Conservation (phyloP, 1,284 basidiomycete genomes). For the Leccinum insigne region DNA sequence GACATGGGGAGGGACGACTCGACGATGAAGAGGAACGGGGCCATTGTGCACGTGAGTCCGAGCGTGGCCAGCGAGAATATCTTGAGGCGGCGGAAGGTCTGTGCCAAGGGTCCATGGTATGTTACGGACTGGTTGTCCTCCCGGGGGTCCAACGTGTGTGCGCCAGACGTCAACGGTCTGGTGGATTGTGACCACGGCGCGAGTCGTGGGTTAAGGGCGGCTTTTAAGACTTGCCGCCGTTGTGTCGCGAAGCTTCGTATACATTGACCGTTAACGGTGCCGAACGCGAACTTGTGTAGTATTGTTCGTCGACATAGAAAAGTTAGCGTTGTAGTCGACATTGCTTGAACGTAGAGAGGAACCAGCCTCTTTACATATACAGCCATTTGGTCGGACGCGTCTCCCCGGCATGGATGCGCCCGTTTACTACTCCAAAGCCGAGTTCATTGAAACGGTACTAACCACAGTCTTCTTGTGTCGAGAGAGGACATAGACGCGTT, state of each 20-base stretch:
- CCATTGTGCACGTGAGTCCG: conserved; percentile 64
- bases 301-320: conserved; percentile 16
- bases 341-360: neutral
- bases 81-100: conserved; percentile 77
- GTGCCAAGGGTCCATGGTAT: conserved; percentile 66
- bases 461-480: neutral
- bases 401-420: conserved; percentile 55
- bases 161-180: neutral
- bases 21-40: conserved; percentile 80
- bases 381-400: conserved; percentile 12
- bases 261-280: neutral
- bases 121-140: conserved; percentile 28
- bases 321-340: conserved; percentile 11
- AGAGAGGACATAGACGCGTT: conserved; percentile 5
- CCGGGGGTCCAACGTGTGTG: conserved; percentile 9
- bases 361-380: neutral
- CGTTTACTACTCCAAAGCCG: conserved; percentile 73
- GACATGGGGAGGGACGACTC: conserved; percentile 51
- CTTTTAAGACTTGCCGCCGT: neutral
- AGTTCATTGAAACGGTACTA: conserved; percentile 80
- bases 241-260: neutral
- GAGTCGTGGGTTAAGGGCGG: neutral
- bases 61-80: conserved; percentile 83
- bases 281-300: neutral
- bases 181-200: conserved; percentile 14